These are phyloP conservation scores for Corymbia citriodora DNA, from an alignment of 441 rosid species.

Conservation along the genomic window DNA sequence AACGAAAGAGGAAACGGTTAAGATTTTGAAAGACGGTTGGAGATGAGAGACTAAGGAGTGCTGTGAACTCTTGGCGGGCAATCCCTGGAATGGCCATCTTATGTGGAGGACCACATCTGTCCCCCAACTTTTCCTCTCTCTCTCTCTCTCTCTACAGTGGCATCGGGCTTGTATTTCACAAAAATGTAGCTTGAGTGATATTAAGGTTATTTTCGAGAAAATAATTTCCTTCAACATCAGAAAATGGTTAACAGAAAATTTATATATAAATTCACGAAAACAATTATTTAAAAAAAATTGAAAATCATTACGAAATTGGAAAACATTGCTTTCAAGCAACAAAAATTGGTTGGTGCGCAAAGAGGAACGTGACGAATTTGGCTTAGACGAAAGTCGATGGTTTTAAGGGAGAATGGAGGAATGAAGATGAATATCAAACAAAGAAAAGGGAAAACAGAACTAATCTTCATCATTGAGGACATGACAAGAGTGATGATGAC, in stretches of 20 bases:
- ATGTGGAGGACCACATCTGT: neutral
- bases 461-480: neutral
- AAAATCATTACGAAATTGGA: neutral
- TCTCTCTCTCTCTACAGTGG: neutral
- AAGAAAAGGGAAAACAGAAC: neutral
- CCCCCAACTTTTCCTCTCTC: neutral
- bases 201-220: neutral
- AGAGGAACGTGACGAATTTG: neutral
- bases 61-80: neutral
- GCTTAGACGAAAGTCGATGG: neutral
- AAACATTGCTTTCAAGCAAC: neutral
- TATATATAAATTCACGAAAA: neutral
- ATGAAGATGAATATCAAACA: neutral
- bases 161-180: neutral
- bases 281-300: neutral
- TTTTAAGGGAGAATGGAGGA: neutral
- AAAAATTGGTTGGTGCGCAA: neutral
- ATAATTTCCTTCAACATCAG: neutral
- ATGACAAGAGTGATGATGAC: neutral
- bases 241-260: rapidly evolving
- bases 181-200: neutral
- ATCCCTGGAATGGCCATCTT: neutral
- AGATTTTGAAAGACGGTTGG: neutral
- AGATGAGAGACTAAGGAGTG: neutral
- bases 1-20: slow-evolving; percentile 9